Evolutionary conservation across 2,329 filamentous ascomycete genomes (phyloP), one percentile per base, ranked within the genome.

Genomic region (Neodidymelliopsis sp.): DNA sequence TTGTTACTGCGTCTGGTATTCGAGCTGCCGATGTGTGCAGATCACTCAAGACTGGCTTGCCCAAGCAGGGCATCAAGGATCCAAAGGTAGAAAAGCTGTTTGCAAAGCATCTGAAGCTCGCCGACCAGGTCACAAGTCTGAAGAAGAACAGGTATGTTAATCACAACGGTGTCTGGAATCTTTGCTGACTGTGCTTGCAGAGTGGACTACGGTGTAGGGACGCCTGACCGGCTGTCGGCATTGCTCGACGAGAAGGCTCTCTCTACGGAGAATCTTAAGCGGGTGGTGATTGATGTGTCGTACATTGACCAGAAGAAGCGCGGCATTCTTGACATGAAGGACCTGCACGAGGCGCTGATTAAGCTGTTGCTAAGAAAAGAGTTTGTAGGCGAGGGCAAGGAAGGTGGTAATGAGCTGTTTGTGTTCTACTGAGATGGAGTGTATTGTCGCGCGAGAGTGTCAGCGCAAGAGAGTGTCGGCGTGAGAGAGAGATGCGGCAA

Each of bases 41-140:
- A 36, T 85, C 86, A 57, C 93, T 94, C 62, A 89, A 92, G 68
- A 86, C 81, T 8, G 69, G 67, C 5, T 55, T 72, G 9, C 66
- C 70, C 4, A 67, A 67, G 37, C 60, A 70, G 39, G 69, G 68
- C 16, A 47, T 70, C 41, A 91, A 94, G 70, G 85, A 90, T 7
- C 85, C 82, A 38, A 82, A 84, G 34, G 86, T 99, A 2, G 89
- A 90, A 2, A 99, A 99, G 73, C 79, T 99, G 69, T 99, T 99
- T 73, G 93, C 94, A 23, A 99, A 99, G 74, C 94, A 99, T 72
- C 96, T 99, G 78, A 99, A 99, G 75, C 75, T 99, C 9, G 84
- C 90, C 42, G 93, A 97, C 63, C 89, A 92, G 24, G 84, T 92
- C 41, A 81, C 87, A 50, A 89, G 89, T 67, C 84, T 96, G 30